A percentile compares a stretch with the other conserved stretches of the same genome.
These are phyloP conservation scores for Xanthoconium purpureum DNA, from an alignment of 768 basidiomycete species.

Conservation along the genomic window DNA sequence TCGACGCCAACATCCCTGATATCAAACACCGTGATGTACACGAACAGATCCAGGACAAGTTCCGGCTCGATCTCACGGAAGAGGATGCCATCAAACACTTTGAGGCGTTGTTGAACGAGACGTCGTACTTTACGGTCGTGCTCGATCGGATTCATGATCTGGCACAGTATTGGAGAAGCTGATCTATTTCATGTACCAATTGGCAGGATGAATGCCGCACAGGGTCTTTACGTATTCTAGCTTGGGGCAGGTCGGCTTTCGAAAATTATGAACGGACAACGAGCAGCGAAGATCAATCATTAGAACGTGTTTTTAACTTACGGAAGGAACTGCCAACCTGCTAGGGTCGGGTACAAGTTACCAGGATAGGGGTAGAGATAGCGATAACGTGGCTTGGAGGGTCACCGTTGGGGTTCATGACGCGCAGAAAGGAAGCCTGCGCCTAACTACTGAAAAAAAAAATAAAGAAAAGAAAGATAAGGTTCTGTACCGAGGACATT, in stretches of 20 bases:
- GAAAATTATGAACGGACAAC: not conserved
- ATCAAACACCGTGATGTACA: conserved; percentile 89
- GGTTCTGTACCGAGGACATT: not conserved
- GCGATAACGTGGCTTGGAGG: not conserved
- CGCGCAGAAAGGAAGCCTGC: too few relatives aligned
- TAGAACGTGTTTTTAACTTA: not conserved
- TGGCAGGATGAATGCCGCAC: not conserved
- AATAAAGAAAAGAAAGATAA: not conserved
- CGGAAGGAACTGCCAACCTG: conserved; percentile 2
- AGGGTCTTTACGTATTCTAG: conserved; percentile 2
- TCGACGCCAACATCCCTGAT: conserved; percentile 95
- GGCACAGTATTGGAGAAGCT: conserved; percentile 87
- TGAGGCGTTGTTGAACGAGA: conserved; percentile 89
- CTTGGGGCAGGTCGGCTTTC: not conserved
- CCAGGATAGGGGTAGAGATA: not conserved
- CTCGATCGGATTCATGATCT: conserved; percentile 91
- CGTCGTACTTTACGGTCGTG: conserved; percentile 88
- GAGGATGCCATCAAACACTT: conserved; percentile 98
- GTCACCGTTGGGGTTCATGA: too few relatives aligned
- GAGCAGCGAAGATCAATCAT: not conserved
- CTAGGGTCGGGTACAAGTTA: not conserved
- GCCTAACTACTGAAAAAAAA: too few relatives aligned
- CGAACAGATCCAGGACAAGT: conserved; percentile 94
- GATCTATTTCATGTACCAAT: conserved; percentile 2
- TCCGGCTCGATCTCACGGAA: conserved; percentile 89